A percentile compares a stretch with the other conserved stretches of the same genome.
These are phyloP conservation scores for Lenwebbia sp. DNA, from an alignment of 345 rosid species.

Conservation along the genomic window DNA sequence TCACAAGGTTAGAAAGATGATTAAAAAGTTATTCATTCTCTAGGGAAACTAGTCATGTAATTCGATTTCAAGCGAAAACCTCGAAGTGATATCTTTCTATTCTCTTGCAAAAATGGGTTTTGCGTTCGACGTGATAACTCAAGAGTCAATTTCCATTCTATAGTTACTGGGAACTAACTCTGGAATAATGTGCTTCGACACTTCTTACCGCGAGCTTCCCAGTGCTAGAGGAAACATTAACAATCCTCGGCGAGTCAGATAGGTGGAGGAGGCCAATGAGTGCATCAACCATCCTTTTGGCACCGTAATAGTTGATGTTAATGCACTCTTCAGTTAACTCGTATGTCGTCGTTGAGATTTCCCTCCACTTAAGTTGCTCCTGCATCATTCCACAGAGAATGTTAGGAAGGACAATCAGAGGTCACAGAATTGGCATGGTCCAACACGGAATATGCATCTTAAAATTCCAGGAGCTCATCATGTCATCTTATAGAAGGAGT, in stretches of 20 bases:
- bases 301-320: constrained; percentile 9
- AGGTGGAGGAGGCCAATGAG: constrained; percentile 10
- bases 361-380: constrained; percentile 5
- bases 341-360: neutral
- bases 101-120: neutral
- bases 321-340: constrained; percentile 12
- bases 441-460: neutral
- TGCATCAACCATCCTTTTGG: constrained; percentile 10
- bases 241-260: constrained; percentile 25
- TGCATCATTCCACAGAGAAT: neutral
- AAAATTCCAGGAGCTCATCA: neutral
- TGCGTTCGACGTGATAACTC: neutral
- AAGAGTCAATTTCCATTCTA: neutral
- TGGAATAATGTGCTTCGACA: constrained; percentile 10
- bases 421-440: neutral
- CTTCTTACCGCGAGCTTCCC: constrained; percentile 11
- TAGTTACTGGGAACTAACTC: neutral
- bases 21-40: neutral
- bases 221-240: constrained; percentile 10
- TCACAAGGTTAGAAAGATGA: neutral
- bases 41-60: neutral
- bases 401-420: neutral
- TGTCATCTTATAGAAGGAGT: neutral
- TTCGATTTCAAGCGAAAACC: neutral
- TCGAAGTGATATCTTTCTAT: neutral